Evolutionary conservation across 2,329 filamentous ascomycete species (phyloP), one percentile per base, ranked within the genome.

Genomic region (Colletotrichum karsti): DNA sequence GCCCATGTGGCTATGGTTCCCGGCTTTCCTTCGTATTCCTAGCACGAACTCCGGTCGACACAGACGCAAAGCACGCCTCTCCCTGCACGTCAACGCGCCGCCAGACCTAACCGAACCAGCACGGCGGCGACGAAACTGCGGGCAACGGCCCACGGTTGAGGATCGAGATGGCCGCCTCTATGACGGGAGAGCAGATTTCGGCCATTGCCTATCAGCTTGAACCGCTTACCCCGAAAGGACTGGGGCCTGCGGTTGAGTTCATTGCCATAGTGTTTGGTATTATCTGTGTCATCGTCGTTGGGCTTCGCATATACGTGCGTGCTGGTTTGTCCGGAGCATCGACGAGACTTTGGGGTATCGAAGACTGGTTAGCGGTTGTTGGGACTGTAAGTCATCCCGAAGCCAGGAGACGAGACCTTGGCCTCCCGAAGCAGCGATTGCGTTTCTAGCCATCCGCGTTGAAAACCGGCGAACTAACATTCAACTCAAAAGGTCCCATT

Each of bases 261-360:
- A 22, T 50, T 22, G 48, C 48, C 46, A 55, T 66, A 3, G 9
- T 64, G 18, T 58, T 64, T 10, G 42, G 61, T 5, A 35, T 58
- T 1, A 12, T 58, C 42, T 41, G 61, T 26, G 42, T 55, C 22
- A 48, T 55, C n/a, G 39, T 48, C 9, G 48, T 66, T 4, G 48
- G 26, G 1, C 63, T 61, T 24, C 56, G 48, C 1, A 41, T 55
- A 8, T 62, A 55, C 1, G 63, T 65, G 18, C 63, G 55, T 18
- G 48, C 63, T n/a, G 63, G 63, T 3, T 22, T 66, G 3, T 62
- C 63, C 8, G 48, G 63, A 12, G 57, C 48, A 15, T 55, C 56
- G 13, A 48, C 56, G 15, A 28, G 56, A n/a, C 56, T 61, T 15
- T 62, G 56, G 56, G 48, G 50, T 6, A 24, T 61, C 0, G 48